These are phyloP conservation scores for Ricinus communis DNA, from an alignment of 345 rosid species.

Conservation along the genomic window DNA sequence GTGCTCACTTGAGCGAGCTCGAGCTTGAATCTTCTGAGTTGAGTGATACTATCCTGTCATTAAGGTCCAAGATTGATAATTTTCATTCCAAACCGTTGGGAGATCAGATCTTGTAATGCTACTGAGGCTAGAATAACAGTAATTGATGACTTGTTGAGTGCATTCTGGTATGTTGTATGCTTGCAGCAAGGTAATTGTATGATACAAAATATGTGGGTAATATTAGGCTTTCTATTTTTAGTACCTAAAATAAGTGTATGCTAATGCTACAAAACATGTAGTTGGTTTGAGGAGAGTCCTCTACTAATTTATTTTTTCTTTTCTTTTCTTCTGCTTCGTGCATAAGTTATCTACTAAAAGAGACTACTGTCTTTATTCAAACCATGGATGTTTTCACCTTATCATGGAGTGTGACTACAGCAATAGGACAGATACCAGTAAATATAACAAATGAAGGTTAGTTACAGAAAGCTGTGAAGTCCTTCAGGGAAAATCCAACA, in stretches of 20 bases:
- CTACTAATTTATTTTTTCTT: not conserved
- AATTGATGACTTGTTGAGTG: not conserved
- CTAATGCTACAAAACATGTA: not conserved
- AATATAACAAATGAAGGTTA: no score
- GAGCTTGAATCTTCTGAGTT: conserved; percentile 45
- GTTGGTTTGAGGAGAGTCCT: not conserved
- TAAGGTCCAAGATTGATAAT: conserved; percentile 41
- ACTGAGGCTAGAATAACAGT: not conserved
- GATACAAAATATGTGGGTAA: conserved; percentile 11
- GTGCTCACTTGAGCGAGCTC: conserved; percentile 35
- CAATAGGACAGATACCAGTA: no score
- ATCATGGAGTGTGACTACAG: no score
- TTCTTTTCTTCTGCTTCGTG: no score
- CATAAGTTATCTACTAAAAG: no score
- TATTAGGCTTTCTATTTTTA: not conserved
- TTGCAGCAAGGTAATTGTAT: conserved; percentile 9
- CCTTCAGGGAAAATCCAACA: no score
- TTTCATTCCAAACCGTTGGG: conserved; percentile 47
- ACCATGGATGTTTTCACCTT: no score
- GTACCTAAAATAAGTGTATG: not conserved
- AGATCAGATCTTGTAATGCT: conserved; percentile 51
- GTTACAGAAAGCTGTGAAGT: no score
- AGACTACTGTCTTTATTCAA: no score
- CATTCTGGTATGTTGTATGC: not conserved
- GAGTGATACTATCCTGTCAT: conserved; percentile 37